phyloP scores from a whole-genome alignment of 78 protist species.

The Polysphondylium violaceum region DNA sequence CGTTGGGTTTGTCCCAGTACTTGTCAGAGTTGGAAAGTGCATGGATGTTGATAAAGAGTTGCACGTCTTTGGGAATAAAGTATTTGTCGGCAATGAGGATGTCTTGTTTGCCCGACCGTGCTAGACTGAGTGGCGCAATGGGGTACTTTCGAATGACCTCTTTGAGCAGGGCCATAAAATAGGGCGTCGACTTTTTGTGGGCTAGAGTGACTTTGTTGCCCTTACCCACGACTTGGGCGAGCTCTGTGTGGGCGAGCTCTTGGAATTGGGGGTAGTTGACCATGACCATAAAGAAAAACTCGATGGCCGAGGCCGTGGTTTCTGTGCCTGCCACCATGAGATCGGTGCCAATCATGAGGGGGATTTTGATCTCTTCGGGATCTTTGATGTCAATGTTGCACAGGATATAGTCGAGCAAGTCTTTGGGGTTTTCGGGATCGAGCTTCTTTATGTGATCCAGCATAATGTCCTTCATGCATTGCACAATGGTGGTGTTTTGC shows the following conservation, averaged over 20 bases:
- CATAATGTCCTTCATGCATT: too few relatives aligned
- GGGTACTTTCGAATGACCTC: background rate
- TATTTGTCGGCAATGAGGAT: background rate
- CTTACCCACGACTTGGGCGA: background rate
- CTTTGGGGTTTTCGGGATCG: background rate
- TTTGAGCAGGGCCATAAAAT: background rate
- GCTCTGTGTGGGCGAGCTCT: background rate
- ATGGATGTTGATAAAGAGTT: constrained; percentile 11
- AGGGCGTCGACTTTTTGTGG: background rate
- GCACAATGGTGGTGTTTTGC: too few relatives aligned
- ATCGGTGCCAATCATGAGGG: too few relatives aligned
- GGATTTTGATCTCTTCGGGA: too few relatives aligned
- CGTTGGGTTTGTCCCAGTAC: constrained; percentile 9
- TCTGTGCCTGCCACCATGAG: constrained; percentile 20
- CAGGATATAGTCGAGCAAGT: background rate
- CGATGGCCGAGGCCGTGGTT: background rate
- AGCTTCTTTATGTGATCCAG: background rate
- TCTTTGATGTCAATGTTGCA: too few relatives aligned
- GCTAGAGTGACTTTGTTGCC: background rate
- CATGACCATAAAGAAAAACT: background rate
- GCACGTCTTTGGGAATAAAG: constrained; percentile 19
- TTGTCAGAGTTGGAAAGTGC: background rate
- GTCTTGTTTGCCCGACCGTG: background rate
- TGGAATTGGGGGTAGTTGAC: constrained; percentile 10
- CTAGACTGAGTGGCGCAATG: background rate